Percentiles rank a stretch among this genome's conserved stretches.
Evolutionary conservation across 163 green algal genomes (phyloP).

Genomic region (Scenedesmus sp.): DNA sequence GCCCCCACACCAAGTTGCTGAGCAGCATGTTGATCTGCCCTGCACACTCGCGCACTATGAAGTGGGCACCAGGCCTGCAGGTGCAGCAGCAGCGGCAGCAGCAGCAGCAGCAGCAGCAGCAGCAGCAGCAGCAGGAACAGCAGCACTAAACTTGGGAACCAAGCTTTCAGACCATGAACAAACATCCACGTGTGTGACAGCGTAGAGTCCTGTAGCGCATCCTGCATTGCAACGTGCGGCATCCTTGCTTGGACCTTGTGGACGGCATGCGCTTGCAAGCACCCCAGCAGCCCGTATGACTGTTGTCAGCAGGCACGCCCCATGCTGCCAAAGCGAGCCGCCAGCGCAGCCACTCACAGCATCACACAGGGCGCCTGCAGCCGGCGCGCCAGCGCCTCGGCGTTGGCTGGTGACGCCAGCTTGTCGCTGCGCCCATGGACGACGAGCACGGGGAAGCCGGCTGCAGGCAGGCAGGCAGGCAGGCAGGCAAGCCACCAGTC

Average conservation of each 20-base stretch:
- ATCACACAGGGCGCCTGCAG: conserved; percentile 46
- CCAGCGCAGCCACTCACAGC: background rate
- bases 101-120: background rate
- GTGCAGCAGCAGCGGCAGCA: background rate
- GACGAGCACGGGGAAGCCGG: conserved; percentile 42
- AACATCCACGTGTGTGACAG: no score
- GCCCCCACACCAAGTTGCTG: conserved; percentile 29
- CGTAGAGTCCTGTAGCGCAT: no score
- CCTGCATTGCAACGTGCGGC: no score
- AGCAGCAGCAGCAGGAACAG: background rate
- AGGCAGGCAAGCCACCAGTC: no score
- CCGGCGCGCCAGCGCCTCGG: conserved; percentile 34
- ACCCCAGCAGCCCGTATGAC: no score
- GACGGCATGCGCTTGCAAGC: no score
- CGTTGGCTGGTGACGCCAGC: conserved; percentile 41
- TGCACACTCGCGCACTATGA: conserved; percentile 43
- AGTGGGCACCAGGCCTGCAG: conserved; percentile 44
- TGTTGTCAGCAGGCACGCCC: no score
- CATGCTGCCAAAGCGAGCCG: background rate
- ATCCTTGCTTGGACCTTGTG: no score
- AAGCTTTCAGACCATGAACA: no score
- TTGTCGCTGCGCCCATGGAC: conserved; percentile 48
- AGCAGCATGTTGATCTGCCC: conserved; percentile 54
- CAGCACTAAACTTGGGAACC: no score
- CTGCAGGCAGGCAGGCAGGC: background rate